phyloP scores from a whole-genome alignment of 202 grass and related monocot species.

The Elaeis oleifera region DNA sequence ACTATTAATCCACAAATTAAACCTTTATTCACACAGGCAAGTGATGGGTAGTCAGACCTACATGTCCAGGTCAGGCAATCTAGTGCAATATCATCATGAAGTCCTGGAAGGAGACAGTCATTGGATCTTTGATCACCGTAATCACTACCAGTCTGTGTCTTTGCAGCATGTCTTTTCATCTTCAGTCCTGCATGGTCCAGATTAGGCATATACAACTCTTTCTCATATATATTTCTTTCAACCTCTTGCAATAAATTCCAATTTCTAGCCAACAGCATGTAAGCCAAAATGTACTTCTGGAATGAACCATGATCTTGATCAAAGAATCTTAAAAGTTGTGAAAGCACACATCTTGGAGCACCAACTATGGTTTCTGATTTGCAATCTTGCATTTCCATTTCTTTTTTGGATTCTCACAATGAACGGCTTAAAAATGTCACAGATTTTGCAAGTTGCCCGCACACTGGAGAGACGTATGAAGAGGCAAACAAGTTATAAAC shows the following conservation, averaged over 20 bases:
- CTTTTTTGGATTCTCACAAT: slow-evolving; percentile 22
- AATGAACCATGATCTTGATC: slow-evolving; percentile 49
- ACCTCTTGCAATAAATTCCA: slow-evolving; percentile 31
- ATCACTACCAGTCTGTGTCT: slow-evolving; percentile 30
- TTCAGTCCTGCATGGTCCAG: slow-evolving; percentile 37
- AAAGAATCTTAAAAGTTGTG: slow-evolving; percentile 51
- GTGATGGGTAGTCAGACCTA: slow-evolving; percentile 71
- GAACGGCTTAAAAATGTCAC: slow-evolving; percentile 2
- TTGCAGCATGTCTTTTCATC: slow-evolving; percentile 31
- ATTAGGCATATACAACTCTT: slow-evolving; percentile 23
- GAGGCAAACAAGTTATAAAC: too few species aligned
- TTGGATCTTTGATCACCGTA: slow-evolving; percentile 43
- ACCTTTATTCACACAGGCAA: slow-evolving; percentile 70
- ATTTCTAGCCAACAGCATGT: slow-evolving; percentile 51
- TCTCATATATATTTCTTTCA: slow-evolving; percentile 25
- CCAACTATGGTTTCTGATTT: slow-evolving; percentile 47
- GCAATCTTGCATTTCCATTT: slow-evolving; percentile 47
- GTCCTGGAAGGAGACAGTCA: slow-evolving; percentile 62
- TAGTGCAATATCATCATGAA: slow-evolving; percentile 73
- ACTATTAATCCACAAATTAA: slow-evolving; percentile 66
- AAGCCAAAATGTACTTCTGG: slow-evolving; percentile 61
- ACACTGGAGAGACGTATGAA: too few species aligned
- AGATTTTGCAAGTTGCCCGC: too few species aligned
- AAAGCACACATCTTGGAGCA: slow-evolving; percentile 49
- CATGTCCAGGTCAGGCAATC: slow-evolving; percentile 68